Percentiles rank a stretch among this genome's conserved stretches.
phyloP scores from a whole-genome alignment of 345 rosid genomes.

The Gossypium longicalyx region DNA sequence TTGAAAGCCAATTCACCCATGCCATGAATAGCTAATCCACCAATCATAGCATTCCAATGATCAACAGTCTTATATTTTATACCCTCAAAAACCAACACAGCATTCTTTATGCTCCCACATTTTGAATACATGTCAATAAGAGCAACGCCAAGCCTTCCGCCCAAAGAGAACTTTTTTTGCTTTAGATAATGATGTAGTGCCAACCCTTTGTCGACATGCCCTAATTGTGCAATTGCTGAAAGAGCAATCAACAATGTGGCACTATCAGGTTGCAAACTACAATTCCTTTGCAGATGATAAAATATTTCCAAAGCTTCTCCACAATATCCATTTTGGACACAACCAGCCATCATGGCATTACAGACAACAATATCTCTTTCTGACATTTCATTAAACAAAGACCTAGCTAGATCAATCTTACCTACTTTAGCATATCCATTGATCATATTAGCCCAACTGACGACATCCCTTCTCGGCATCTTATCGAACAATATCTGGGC shows the following conservation, averaged over 20 bases:
- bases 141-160: constrained; percentile 52
- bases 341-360: constrained; percentile 60
- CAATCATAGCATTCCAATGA: constrained; percentile 61
- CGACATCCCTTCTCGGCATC: constrained; percentile 48
- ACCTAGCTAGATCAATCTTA: constrained; percentile 41
- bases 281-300: constrained; percentile 36
- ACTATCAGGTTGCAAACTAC: constrained; percentile 41
- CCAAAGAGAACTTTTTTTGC: constrained; percentile 28
- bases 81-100: constrained; percentile 36
- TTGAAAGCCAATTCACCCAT: constrained; percentile 42
- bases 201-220: constrained; percentile 41
- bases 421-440: constrained; percentile 51
- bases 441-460: constrained; percentile 58
- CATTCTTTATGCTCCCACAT: constrained; percentile 49
- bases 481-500: constrained; percentile 38
- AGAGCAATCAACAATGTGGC: constrained; percentile 44
- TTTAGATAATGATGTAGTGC: constrained; percentile 41
- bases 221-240: constrained; percentile 51
- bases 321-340: constrained; percentile 40
- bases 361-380: constrained; percentile 45
- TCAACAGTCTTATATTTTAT: constrained; percentile 37
- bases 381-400: constrained; percentile 44
- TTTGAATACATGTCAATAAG: constrained; percentile 54
- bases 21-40: constrained; percentile 57
- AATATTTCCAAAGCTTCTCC: constrained; percentile 49